Conservation (phyloP, 805 yeast species). For the Hanseniaspora hatyaiensis region DNA sequence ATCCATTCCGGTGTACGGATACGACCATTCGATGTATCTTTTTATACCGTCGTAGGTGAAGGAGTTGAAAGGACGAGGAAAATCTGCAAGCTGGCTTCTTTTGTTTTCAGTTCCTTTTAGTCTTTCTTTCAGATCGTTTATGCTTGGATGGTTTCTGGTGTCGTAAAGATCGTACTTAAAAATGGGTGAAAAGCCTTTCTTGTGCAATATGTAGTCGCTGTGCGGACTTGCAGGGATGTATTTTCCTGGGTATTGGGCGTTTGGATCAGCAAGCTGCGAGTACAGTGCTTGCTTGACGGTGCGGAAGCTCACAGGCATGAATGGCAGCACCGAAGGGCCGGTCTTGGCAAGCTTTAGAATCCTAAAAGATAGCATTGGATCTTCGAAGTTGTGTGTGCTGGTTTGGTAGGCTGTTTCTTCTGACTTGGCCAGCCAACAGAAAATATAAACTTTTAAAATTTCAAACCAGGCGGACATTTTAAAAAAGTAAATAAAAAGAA, state of each 20-base stretch:
- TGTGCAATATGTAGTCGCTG: neutral
- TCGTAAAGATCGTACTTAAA: neutral
- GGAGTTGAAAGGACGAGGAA: slow-evolving; percentile 2
- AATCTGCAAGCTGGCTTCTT: neutral
- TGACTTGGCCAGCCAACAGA: no score
- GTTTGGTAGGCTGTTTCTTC: no score
- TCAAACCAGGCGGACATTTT: no score
- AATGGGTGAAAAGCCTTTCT: neutral
- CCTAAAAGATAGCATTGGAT: no score
- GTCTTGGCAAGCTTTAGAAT: no score
- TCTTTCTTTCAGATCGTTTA: neutral
- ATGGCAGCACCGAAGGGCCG: no score
- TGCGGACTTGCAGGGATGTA: neutral
- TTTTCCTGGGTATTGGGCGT: neutral
- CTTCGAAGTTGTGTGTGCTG: no score
- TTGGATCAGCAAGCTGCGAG: neutral
- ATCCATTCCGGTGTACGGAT: slow-evolving; percentile 2
- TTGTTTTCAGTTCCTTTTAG: neutral
- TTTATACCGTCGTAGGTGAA: neutral
- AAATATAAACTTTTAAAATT: no score
- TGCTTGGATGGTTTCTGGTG: neutral
- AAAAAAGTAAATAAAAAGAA: no score
- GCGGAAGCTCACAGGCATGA: no score
- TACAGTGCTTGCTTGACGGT: no score
- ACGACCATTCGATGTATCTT: slow-evolving; percentile 14